Base-by-base conservation (phyloP, 306 rosid species). In the Acacia confusa region DNA sequence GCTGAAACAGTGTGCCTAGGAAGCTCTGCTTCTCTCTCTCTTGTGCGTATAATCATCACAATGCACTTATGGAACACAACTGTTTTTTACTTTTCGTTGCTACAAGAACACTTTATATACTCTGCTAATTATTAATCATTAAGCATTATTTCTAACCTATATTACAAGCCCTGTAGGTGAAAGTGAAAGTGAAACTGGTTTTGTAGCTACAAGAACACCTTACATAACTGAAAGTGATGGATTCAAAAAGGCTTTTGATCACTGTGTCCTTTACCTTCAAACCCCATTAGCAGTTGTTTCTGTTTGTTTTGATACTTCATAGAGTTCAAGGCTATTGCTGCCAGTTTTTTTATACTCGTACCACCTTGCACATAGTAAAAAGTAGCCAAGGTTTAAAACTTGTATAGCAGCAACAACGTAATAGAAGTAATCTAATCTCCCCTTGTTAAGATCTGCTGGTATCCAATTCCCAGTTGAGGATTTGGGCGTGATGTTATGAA, bases 401-500 rank as follows among this genome's bases (percentile, higher is more conserved):
- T 69, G 76, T 40, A 91, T n/a, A 38, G 68, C 91, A 40, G 85
- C 74, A 67, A 87, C 40, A 74, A 84, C 41, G 85, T 88, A 84
- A 61, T 88, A 91, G 41, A 67, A 88, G 83, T 75, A 80, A 40
- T 90, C 94, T 76, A 90, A 75, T 72, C 88, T 88, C 14, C 94
- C 94, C 22, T 84, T 67, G 84, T 90, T 88, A 32, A 88, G 92
- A 85, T 90, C 92, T 69, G 88, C 91, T 0, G 89, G 82, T 57
- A 88, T 38, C 92, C 91, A 90, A 60, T 88, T 86, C 50, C 87
- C 88, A 0, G 80, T 75, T 2, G 61, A 53, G 20, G 91, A 79
- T n/a, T 80, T 65, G 2, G 36, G 19, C 2, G 91, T 85, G 10
- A 58, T 55, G 25, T 47, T 40, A 34, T 88, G 91, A 58, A 91